Conservation (phyloP, 1,284 basidiomycete genomes). For the Wolfiporia cocos region DNA sequence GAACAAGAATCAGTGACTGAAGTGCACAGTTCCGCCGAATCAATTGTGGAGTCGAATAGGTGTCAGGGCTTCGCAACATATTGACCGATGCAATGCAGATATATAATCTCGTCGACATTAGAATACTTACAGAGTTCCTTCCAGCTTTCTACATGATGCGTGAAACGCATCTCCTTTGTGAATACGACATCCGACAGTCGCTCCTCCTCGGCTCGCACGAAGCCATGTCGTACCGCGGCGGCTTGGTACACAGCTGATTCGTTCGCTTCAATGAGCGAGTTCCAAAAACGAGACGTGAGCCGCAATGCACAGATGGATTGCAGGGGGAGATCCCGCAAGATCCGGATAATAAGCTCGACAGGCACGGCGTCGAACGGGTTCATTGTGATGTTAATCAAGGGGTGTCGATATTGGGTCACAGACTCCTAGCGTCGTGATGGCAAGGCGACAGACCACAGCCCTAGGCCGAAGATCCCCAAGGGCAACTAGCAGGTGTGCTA, state of each 20-base stretch:
- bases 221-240: slow-evolving; percentile 43
- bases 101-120: too few species aligned
- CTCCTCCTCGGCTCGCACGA: slow-evolving; percentile 28
- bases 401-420: too few species aligned
- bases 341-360: slow-evolving; percentile 40
- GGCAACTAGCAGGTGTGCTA: too few species aligned
- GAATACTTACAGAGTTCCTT: slow-evolving; percentile 48
- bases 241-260: slow-evolving; percentile 44
- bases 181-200: slow-evolving; percentile 27
- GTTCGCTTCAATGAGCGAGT: slow-evolving; percentile 38
- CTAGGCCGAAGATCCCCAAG: too few species aligned
- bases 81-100: too few species aligned
- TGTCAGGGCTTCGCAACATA: too few species aligned
- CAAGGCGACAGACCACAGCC: too few species aligned
- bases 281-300: slow-evolving; percentile 38
- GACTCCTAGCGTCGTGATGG: too few species aligned
- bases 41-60: neutral
- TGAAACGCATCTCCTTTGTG: slow-evolving; percentile 24
- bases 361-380: slow-evolving; percentile 27
- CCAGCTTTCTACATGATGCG: slow-evolving; percentile 38
- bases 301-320: slow-evolving; percentile 30
- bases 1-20: too few species aligned
- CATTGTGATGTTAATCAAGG: too few species aligned
- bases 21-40: too few species aligned
- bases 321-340: slow-evolving; percentile 41